Evolutionary conservation across 2,329 filamentous ascomycete genomes (phyloP), one percentile per base, ranked within the genome.

Genomic region (Colletotrichum sidae): DNA sequence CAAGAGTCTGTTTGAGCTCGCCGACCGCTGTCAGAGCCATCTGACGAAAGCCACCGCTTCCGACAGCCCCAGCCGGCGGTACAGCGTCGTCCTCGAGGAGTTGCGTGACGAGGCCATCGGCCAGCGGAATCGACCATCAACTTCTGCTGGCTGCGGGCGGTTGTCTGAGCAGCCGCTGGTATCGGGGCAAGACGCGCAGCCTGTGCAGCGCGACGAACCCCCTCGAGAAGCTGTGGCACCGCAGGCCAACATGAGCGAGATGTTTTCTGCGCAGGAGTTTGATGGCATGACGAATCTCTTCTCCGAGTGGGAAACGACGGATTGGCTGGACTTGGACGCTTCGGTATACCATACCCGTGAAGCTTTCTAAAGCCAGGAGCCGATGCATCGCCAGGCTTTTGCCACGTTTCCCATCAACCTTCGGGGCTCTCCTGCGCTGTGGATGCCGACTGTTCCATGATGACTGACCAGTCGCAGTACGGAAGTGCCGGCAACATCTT

Each of bases 31-130:
- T 55, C 83, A 84, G 45, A 73, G 70, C 1, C 81, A 83, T 64
- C 79, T 86, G 1, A 74, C 75, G 3, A 70, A 74, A 55, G 76
- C 76, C 9, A 79, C 72, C 44, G 76, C 69, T 44, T 74, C 68
- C 54, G 80, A 79, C 68, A 83, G 76, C 44, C 83, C 76, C 34
- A 84, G 76, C 38, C 76, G 81, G 34, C 73, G 84, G 5, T 87
- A 87, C 67, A 80, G 79, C 49, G 76, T 86, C 8, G 84, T 87
- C 1, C 76, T 88, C 0, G 82, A 86, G 53, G 83, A 86, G 66
- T 71, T 87, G 9, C 74, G 80, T 12, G 73, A 79, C 2, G 82
- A 84, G 45, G 73, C 70, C 10, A 69, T 47, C 37, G 35, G 45
- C 5, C 25, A 47, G n/a, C 37, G 41, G 50, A 54, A 45, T 25